Evolutionary conservation across 441 rosid species (phyloP).

Genomic region (Geranium incanum): DNA sequence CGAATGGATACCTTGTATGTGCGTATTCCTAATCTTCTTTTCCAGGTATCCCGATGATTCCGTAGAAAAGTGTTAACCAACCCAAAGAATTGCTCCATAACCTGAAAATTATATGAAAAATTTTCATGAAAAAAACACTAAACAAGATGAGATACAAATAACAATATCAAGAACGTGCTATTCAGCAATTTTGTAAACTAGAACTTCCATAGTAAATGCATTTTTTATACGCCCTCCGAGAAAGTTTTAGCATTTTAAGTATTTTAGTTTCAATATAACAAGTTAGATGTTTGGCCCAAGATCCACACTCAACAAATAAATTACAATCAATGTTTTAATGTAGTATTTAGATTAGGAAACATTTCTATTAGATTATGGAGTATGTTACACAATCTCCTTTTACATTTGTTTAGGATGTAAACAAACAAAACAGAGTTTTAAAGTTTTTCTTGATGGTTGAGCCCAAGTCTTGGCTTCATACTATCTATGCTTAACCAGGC

Average conservation of each 20-base stretch:
- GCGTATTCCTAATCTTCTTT: conserved; percentile 80
- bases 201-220: not conserved
- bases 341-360: not conserved
- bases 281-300: not conserved
- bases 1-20: conserved; percentile 74
- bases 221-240: no score
- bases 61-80: conserved; percentile 82
- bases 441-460: not conserved
- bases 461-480: not conserved
- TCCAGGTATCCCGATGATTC: conserved; percentile 82
- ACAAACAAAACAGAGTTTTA: not conserved
- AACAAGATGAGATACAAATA: not conserved
- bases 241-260: no score
- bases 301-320: not conserved
- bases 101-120: conserved; percentile 43
- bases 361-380: not conserved
- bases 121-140: conserved; percentile 12
- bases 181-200: not conserved
- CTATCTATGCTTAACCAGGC: not conserved
- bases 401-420: not conserved
- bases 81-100: conserved; percentile 97
- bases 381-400: not conserved
- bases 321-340: not conserved
- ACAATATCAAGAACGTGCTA: not conserved
- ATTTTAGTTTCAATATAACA: no score